Evolutionary conservation across 1,139 yeast species (phyloP).

Genomic region (Petasospora rhodanensis): DNA sequence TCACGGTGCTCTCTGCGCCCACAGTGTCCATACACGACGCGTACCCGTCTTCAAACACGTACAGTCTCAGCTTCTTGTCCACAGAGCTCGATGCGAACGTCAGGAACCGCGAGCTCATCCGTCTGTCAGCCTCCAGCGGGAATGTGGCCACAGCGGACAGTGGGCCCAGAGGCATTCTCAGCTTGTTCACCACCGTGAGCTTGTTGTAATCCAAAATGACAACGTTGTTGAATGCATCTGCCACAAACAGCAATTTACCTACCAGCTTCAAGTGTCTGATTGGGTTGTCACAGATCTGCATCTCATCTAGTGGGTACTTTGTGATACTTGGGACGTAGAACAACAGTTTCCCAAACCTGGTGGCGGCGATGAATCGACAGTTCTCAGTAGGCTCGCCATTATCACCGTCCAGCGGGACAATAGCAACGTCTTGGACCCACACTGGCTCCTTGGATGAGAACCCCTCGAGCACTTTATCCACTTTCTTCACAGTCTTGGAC

Average conservation of each 20-base stretch:
- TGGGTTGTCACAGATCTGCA: constrained; percentile 20
- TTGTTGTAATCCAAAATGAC: constrained; percentile 12
- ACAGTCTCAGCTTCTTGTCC: constrained; percentile 14
- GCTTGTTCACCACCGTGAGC: constrained; percentile 9
- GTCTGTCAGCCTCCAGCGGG: constrained; percentile 5
- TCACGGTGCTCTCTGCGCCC: constrained; percentile 5
- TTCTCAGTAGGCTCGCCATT: constrained; percentile 2
- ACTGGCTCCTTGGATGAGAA: constrained; percentile 15
- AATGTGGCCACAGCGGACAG: constrained; percentile 13
- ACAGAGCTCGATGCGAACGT: constrained; percentile 13
- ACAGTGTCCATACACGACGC: constrained; percentile 11
- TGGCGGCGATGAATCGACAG: constrained; percentile 17
- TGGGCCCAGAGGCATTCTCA: constrained; percentile 21
- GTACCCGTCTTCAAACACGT: constrained; percentile 13
- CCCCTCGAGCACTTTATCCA: constrained; percentile 3
- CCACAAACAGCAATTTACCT: constrained; percentile 10
- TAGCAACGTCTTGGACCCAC: constrained; percentile 23
- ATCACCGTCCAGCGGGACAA: constrained; percentile 5
- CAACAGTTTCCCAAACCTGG: constrained; percentile 22
- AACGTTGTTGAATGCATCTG: constrained; percentile 21
- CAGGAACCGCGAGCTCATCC: constrained; percentile 5
- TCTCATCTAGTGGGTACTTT: constrained; percentile 21
- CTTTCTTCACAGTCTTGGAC: constrained; percentile 14
- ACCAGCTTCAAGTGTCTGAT: constrained; percentile 14
- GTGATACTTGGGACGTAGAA: constrained; percentile 17